Base-by-base conservation (phyloP, 2,329 filamentous ascomycete genomes). In the Fusarium graminum region DNA sequence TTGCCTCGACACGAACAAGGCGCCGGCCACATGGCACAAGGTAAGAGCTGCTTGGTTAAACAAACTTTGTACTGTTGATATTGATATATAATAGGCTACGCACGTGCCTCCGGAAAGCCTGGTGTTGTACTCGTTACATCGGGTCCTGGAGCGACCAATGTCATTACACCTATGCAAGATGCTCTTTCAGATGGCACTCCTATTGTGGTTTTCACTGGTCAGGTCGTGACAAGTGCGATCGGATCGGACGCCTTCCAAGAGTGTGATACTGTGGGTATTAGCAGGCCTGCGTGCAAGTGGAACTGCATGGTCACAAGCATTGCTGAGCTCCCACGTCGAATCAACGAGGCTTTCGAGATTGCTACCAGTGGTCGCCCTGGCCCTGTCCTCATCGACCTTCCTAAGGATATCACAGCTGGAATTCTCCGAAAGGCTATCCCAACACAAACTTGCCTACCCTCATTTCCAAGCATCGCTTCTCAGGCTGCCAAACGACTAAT, bases 301-400 rank as follows among this genome's bases (percentile, higher is more conserved):
- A 98, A 98, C 74, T 93, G 97, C 62, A 96, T 98, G 93, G 93
- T 97, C 46, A 97, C 96, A 86, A 94, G 90, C 78, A 89, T 97
- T 54, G 93, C 92, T 49, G 95, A 99, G 80, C 85, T 99, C 55
- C 95, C 95, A 49, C 88, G 92, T 73, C 88, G 94, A 68, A 98
- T 98, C 76, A 97, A 97, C 78, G 95, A 98, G 82, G 95, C 95
- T 46, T 98, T 98, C 75, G 94, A 98, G 81, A 98, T 98, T 76
- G 95, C 95, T 39, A 98, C 93, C 40, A 95, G 91, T 73, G 95
- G 95, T 62, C 88, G 95, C 46, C 95, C 95, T 14, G 95, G 95
- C 25, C 95, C 95, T 28, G 95, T 98, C 34, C 87, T 99, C 64
- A 93, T 99, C 65, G 95, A 99, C 78, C 83, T 98, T 67, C 95